Evolutionary conservation across 305 asterid genomes (phyloP).

Genomic region (Euphrasia arctica): DNA sequence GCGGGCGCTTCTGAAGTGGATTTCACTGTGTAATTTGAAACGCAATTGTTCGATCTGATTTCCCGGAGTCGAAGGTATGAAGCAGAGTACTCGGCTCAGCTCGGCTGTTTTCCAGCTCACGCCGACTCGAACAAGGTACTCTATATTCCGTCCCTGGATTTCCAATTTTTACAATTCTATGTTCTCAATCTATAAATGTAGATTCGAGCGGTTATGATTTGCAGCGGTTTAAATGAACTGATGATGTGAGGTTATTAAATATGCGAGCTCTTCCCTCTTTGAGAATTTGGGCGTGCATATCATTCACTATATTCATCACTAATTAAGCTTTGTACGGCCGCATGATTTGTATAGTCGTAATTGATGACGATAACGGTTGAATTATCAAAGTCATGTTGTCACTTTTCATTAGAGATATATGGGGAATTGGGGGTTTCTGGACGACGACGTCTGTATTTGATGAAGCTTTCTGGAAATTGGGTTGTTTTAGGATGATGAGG

Average conservation of each 20-base stretch:
- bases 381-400: conserved; percentile 12
- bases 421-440: background rate
- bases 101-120: conserved; percentile 89
- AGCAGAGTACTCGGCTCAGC: conserved; percentile 63
- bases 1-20: conserved; percentile 19
- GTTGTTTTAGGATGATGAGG: background rate
- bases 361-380: conserved; percentile 14
- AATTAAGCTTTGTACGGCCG: background rate
- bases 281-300: conserved; percentile 15
- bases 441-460: background rate
- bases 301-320: conserved; percentile 16
- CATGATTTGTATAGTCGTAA: background rate
- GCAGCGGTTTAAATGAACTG: conserved; percentile 20
- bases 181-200: conserved; percentile 5
- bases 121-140: conserved; percentile 86
- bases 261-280: conserved; percentile 10
- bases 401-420: conserved; percentile 1
- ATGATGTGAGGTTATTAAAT: background rate
- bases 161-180: conserved; percentile 3
- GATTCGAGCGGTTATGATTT: conserved; percentile 16
- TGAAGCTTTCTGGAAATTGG: conserved; percentile 10
- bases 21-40: background rate
- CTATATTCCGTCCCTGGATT: conserved; percentile 10
- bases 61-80: conserved; percentile 42
- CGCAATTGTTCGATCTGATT: conserved; percentile 35